Base-by-base conservation (phyloP, 176 grass and related monocot species). In the Hsuehochloa calcarea region DNA sequence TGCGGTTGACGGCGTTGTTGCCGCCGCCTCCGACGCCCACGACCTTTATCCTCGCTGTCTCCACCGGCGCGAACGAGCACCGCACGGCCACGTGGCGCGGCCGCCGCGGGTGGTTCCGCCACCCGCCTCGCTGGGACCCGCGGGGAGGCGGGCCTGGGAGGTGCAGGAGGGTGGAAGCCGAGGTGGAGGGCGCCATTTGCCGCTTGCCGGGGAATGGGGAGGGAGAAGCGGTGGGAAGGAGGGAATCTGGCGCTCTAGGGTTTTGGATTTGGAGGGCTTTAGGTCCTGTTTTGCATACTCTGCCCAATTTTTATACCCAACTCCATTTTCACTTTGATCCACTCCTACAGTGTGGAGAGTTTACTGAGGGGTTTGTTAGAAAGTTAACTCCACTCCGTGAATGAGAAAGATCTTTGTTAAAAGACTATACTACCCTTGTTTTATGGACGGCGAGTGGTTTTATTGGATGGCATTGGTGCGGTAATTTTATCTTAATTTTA, bases 1-100 rank as follows among this genome's bases (percentile, higher is more conserved):
- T 99, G 52, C 93, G 91, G 82, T 99, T 99, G 74, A 99, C 90
- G 20, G 92, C 93, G 79, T 99, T 99, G 82, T 99, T 99, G 55
- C 92, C 97, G 44, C 93, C 97, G 58, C 97, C 93, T 10, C 97
- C 93, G 40, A 99, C 92, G 23, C 92, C 93, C 37, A 96, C 86
- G 70, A 96, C 93, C 86, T 96, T 99, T 69, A 99, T 99, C 86
- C 84, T 87, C 38, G 97, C 97, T 23, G 90, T 81, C 70, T 99
- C 93, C 71, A 99, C 79, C 16, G 90, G 81, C 56, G 78, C 89
- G 31, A 92, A 90, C 16, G 86, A 58, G 68, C 91, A 87, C 44
- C 79, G 80, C 80, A 91, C 81, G 46, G 77, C 68, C 23, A 66
- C 44, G 67, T 83, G 59, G 31, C 89, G 79, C 5, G 80, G 85